Percentiles rank a stretch among this genome's conserved stretches.
phyloP scores from a whole-genome alignment of 2,329 filamentous ascomycete genomes.

The Tolypocladium ovalisporum region DNA sequence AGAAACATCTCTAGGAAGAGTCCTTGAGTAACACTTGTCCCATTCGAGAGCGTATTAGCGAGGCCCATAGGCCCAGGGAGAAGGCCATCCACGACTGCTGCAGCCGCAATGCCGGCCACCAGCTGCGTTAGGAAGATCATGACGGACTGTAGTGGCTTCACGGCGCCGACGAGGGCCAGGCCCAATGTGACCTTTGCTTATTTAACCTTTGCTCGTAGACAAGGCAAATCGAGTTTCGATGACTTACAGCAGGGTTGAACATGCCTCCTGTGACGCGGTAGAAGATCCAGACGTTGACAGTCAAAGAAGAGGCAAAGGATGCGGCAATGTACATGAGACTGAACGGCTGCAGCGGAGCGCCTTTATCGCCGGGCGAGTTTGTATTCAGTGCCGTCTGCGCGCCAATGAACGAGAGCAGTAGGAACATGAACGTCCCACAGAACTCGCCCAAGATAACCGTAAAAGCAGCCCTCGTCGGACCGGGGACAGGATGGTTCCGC shows the following conservation, averaged over 20 bases:
- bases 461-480: slow-evolving; percentile 19
- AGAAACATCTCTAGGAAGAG: slow-evolving; percentile 59
- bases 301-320: slow-evolving; percentile 37
- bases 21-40: slow-evolving; percentile 42
- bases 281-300: slow-evolving; percentile 46
- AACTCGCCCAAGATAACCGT: slow-evolving; percentile 37
- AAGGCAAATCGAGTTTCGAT: neutral
- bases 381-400: slow-evolving; percentile 25
- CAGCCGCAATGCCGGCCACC: slow-evolving; percentile 45
- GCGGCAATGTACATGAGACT: slow-evolving; percentile 38
- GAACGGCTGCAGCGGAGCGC: slow-evolving; percentile 17
- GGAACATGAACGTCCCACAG: slow-evolving; percentile 41
- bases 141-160: slow-evolving; percentile 39
- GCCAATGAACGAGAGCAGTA: slow-evolving; percentile 31
- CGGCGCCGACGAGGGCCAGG: slow-evolving; percentile 59
- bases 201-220: neutral
- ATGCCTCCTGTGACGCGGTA: slow-evolving; percentile 41
- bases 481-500: neutral
- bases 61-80: slow-evolving; percentile 47
- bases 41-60: slow-evolving; percentile 41
- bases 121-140: slow-evolving; percentile 47
- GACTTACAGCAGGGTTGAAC: slow-evolving; percentile 39
- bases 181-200: slow-evolving; percentile 39
- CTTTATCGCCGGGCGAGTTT: slow-evolving; percentile 14
- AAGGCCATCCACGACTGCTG: slow-evolving; percentile 44